Conservation (phyloP, 2,329 filamentous ascomycete genomes). For the Zasmidium cellare region DNA sequence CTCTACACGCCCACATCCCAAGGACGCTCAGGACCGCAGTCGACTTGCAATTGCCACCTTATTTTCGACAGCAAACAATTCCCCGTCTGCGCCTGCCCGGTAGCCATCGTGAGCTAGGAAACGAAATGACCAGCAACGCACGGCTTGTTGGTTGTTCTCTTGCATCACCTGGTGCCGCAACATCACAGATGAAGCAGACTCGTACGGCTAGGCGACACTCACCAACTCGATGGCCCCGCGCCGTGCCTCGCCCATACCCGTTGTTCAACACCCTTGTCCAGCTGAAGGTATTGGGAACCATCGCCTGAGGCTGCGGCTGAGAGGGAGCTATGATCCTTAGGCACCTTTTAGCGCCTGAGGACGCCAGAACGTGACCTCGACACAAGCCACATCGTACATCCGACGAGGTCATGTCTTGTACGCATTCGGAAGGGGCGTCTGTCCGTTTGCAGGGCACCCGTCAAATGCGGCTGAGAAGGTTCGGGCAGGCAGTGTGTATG, state of each 20-base stretch:
- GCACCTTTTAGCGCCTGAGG: background rate
- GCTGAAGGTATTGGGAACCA: conserved; percentile 1
- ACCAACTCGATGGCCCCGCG: background rate
- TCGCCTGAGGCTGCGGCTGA: conserved; percentile 5
- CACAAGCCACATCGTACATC: background rate
- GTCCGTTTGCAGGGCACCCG: background rate
- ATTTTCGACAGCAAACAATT: background rate
- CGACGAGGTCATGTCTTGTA: background rate
- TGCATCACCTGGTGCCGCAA: background rate
- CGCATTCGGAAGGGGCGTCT: background rate
- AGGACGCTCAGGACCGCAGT: background rate
- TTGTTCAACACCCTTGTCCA: background rate
- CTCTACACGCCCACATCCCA: background rate
- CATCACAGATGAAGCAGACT: background rate
- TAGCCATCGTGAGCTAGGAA: too few species aligned
- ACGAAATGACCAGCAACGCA: background rate
- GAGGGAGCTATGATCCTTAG: conserved; percentile 6
- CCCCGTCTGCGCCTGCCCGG: too few species aligned
- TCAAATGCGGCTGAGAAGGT: background rate
- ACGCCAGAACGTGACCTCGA: background rate
- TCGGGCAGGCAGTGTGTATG: too few species aligned
- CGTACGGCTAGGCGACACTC: too few species aligned
- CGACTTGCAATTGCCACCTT: background rate
- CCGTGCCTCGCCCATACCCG: background rate
- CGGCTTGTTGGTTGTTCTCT: conserved; percentile 3